Evolutionary conservation across 2,329 filamentous ascomycete genomes (phyloP).

Genomic region (Colletotrichum sp.): DNA sequence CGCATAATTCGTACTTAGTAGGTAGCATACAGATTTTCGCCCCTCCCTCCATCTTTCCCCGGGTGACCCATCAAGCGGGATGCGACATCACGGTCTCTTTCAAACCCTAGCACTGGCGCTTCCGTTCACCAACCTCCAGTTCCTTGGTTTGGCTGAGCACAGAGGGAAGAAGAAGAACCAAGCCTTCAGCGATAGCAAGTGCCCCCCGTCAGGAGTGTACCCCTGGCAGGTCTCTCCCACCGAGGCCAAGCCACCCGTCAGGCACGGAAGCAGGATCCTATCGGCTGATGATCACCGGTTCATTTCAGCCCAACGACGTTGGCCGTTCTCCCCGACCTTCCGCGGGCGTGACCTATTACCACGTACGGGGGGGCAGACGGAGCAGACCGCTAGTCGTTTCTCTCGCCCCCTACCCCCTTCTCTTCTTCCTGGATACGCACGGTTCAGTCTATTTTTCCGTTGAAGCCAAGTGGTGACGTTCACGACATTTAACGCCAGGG

Average conservation of each 20-base stretch:
- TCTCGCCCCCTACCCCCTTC: not conserved
- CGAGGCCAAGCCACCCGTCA: not conserved
- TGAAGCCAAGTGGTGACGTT: not conserved
- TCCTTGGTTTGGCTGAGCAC: not conserved
- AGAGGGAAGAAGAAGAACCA: not conserved
- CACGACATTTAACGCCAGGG: not conserved
- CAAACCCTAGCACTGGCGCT: not conserved
- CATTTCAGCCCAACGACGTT: constrained; percentile 14
- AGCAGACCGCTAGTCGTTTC: not conserved
- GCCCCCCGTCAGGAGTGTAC: not conserved
- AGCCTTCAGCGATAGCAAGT: not conserved
- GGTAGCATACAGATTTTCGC: not conserved
- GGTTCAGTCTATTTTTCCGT: not conserved
- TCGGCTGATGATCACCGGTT: constrained; percentile 12
- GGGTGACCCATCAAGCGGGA: constrained; percentile 7
- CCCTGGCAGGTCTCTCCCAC: not conserved
- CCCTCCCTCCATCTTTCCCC: not conserved
- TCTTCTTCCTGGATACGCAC: not conserved
- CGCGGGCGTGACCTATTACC: not conserved
- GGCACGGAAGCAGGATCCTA: constrained; percentile 5
- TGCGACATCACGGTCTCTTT: constrained; percentile 3
- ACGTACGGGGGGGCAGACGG: not conserved
- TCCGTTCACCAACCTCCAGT: not conserved
- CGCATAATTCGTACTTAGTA: not conserved
- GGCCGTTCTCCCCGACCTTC: not conserved